phyloP scores from a whole-genome alignment of 306 rosid genomes.

The Ammopiptanthus mongolicus region DNA sequence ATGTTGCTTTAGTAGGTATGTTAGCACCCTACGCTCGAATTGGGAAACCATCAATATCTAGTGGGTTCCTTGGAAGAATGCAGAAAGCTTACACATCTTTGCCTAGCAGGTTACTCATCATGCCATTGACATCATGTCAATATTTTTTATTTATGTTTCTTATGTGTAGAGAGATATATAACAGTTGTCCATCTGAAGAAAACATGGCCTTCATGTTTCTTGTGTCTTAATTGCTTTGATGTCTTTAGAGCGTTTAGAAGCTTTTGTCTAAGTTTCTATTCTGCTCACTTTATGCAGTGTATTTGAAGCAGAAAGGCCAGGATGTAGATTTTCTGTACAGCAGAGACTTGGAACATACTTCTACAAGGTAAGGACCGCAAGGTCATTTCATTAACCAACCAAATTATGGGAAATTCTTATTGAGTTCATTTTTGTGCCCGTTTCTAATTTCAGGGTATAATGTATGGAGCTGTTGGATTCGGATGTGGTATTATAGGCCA shows the following conservation, averaged over 20 bases:
- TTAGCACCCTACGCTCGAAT: slow-evolving; percentile 92
- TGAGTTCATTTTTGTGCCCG: not conserved
- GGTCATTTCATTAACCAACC: not conserved
- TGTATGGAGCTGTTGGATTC: slow-evolving; percentile 85
- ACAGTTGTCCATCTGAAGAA: not conserved
- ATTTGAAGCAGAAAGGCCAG: slow-evolving; percentile 95
- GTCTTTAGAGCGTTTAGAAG: slow-evolving; percentile 4
- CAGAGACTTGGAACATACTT: slow-evolving; percentile 84
- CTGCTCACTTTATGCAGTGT: slow-evolving; percentile 52
- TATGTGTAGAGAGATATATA: not conserved
- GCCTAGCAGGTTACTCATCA: slow-evolving; percentile 83
- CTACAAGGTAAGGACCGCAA: slow-evolving; percentile 45
- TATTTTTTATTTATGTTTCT: not conserved
- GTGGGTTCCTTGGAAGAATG: slow-evolving; percentile 63
- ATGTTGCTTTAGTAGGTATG: slow-evolving; percentile 87
- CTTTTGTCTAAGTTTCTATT: slow-evolving; percentile 6
- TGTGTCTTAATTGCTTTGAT: not conserved
- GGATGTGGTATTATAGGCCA: slow-evolving; percentile 95
- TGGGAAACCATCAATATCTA: slow-evolving; percentile 62
- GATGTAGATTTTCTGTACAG: slow-evolving; percentile 67
- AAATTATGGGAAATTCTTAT: not conserved
- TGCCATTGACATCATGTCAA: not conserved
- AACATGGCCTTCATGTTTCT: not conserved
- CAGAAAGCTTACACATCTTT: slow-evolving; percentile 68
- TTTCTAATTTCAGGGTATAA: slow-evolving; percentile 55